These are phyloP conservation scores for Hymenoscyphus linearis DNA, from an alignment of 2,329 filamentous ascomycete species.

Conservation along the genomic window DNA sequence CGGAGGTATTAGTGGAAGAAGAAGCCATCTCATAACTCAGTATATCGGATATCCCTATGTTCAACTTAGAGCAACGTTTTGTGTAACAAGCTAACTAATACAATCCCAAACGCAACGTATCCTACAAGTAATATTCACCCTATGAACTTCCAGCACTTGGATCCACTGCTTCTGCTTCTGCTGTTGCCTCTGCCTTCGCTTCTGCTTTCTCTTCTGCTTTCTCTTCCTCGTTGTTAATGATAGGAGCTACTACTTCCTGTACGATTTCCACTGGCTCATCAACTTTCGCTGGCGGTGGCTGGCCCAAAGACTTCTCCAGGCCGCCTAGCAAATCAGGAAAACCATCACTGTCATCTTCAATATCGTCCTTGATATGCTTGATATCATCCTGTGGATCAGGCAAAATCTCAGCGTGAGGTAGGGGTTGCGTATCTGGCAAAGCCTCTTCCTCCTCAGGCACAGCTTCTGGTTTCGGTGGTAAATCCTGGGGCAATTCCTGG, in stretches of 20 bases:
- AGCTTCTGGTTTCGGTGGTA: background rate
- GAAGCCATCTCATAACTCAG: background rate
- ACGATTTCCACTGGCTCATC: background rate
- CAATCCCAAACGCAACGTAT: background rate
- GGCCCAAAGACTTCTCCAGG: conserved; percentile 24
- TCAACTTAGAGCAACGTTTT: background rate
- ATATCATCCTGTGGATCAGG: background rate
- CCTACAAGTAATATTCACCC: background rate
- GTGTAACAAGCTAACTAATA: background rate
- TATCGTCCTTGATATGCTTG: background rate
- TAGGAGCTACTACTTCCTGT: background rate
- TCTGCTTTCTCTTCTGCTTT: background rate
- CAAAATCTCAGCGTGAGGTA: background rate
- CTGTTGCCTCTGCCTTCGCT: background rate
- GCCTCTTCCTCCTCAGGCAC: background rate
- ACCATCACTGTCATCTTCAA: conserved; percentile 23
- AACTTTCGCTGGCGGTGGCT: conserved; percentile 1
- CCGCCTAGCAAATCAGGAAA: conserved; percentile 27
- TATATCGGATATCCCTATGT: background rate
- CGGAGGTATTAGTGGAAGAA: too few species aligned
- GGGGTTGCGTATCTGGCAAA: background rate
- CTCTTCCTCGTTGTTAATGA: background rate
- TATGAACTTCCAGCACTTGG: background rate
- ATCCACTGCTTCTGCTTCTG: background rate
- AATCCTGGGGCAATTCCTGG: background rate